A percentile compares a stretch with the other conserved stretches of the same genome.
Conservation (phyloP, 2,329 filamentous ascomycete species). For the Cladophialophora yegresii region DNA sequence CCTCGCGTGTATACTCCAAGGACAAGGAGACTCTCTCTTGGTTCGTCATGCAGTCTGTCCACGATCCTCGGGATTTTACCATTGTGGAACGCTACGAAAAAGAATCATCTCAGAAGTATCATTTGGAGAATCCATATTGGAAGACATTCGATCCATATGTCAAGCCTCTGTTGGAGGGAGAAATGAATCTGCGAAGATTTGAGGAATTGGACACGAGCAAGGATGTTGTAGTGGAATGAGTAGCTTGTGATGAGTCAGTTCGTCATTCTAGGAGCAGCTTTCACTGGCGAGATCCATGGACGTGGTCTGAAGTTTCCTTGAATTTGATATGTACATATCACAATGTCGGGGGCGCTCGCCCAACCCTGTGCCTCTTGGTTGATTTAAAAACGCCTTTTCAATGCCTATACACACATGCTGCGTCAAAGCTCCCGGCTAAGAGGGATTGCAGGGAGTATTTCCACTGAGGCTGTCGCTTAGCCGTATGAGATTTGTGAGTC, state of each 20-base stretch:
- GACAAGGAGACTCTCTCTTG: conserved; percentile 71
- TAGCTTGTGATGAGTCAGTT: too few relatives aligned
- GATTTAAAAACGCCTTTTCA: conserved; percentile 11
- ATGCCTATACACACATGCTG: conserved; percentile 14
- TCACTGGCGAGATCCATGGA: background rate
- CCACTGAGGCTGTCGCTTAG: conserved; percentile 6
- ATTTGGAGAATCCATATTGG: conserved; percentile 71
- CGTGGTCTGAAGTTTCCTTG: conserved; percentile 1
- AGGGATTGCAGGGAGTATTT: background rate
- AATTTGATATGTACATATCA: conserved; percentile 20
- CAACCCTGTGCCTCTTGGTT: background rate
- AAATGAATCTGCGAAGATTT: conserved; percentile 69
- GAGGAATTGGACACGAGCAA: conserved; percentile 64
- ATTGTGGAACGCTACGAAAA: conserved; percentile 73
- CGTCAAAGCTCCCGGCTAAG: background rate
- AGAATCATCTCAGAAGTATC: conserved; percentile 65
- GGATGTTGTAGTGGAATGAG: conserved; percentile 31
- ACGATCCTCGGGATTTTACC: conserved; percentile 69
- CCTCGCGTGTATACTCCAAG: conserved; percentile 69
- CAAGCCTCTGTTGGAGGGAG: conserved; percentile 62
- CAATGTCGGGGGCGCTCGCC: background rate
- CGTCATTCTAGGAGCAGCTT: background rate
- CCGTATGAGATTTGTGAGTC: conserved; percentile 9
- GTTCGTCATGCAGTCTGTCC: conserved; percentile 76
- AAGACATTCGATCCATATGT: conserved; percentile 71